Evolutionary conservation across 2,329 filamentous ascomycete species (phyloP).

Genomic region (Aspergillus uvarum): DNA sequence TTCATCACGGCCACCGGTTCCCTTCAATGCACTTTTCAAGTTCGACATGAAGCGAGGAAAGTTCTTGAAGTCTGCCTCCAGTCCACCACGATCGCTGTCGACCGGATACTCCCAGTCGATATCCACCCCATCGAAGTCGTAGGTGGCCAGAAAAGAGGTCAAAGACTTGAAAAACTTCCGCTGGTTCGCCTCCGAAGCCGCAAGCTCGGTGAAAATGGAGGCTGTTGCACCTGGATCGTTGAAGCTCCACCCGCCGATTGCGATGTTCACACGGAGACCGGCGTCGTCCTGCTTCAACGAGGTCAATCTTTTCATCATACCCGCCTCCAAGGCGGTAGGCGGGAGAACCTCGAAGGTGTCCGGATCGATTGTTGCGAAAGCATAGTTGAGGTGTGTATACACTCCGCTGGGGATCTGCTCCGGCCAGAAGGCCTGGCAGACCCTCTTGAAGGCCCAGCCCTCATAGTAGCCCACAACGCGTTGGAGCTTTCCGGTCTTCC

Average conservation of each 20-base stretch:
- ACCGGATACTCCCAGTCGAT: constrained; percentile 48
- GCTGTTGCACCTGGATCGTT: constrained; percentile 33
- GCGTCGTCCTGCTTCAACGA: constrained; percentile 31
- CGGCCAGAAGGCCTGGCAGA: constrained; percentile 21
- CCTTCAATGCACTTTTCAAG: constrained; percentile 14
- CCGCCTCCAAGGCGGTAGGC: background rate
- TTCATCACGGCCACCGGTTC: constrained; percentile 16
- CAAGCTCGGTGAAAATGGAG: constrained; percentile 25
- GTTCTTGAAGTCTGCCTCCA: constrained; percentile 36
- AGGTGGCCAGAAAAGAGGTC: constrained; percentile 42
- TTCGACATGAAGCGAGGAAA: constrained; percentile 25
- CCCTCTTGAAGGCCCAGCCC: constrained; percentile 24
- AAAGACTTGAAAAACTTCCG: constrained; percentile 40
- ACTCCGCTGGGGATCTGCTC: constrained; percentile 15
- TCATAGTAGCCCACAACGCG: constrained; percentile 40
- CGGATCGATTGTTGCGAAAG: constrained; percentile 14
- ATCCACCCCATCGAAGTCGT: constrained; percentile 49
- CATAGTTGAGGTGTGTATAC: constrained; percentile 16
- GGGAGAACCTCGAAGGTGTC: constrained; percentile 10
- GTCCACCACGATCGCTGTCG: constrained; percentile 42
- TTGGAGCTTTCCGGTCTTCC: background rate
- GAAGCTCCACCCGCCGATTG: constrained; percentile 45
- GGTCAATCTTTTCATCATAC: constrained; percentile 22
- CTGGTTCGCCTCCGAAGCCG: constrained; percentile 15
- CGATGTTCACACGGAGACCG: constrained; percentile 35